phyloP scores from a whole-genome alignment of 306 rosid species.

The Citrullus mucosospermus region DNA sequence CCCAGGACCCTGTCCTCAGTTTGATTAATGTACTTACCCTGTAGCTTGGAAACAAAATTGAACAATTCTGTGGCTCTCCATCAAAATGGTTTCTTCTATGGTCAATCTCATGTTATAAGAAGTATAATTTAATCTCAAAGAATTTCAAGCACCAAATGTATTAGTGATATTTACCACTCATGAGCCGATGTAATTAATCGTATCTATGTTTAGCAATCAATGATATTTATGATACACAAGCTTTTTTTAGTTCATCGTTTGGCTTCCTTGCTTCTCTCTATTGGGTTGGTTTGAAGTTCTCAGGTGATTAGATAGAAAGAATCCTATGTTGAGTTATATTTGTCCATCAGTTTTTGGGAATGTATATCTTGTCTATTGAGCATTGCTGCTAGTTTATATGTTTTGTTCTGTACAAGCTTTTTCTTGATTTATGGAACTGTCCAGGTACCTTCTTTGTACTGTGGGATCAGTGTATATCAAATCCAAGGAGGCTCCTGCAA shows the following conservation, averaged over 20 bases:
- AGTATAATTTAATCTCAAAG: not conserved
- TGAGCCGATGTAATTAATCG: not conserved
- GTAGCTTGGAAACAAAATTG: not conserved
- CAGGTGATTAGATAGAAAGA: not conserved
- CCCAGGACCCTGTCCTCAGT: not conserved
- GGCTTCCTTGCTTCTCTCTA: not conserved
- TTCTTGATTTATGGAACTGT: not conserved
- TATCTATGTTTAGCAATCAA: not conserved
- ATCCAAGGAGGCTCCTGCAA: slow-evolving; percentile 57
- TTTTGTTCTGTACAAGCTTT: not conserved
- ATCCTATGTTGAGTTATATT: not conserved
- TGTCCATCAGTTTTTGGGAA: not conserved
- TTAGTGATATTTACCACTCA: not conserved
- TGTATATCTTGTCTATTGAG: not conserved
- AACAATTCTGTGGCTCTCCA: not conserved
- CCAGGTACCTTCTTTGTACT: slow-evolving; percentile 46
- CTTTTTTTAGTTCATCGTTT: not conserved
- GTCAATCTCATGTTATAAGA: not conserved
- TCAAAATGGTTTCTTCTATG: not conserved
- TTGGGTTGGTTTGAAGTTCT: not conserved
- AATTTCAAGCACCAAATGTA: not conserved
- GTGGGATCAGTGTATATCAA: slow-evolving; percentile 53
- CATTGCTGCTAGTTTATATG: not conserved
- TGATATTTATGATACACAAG: not conserved
- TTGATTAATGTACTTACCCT: not conserved